Percentiles rank a stretch among this genome's conserved stretches.
phyloP scores from a whole-genome alignment of 1,139 yeast species.

The Lodderomyces elongisporus region DNA sequence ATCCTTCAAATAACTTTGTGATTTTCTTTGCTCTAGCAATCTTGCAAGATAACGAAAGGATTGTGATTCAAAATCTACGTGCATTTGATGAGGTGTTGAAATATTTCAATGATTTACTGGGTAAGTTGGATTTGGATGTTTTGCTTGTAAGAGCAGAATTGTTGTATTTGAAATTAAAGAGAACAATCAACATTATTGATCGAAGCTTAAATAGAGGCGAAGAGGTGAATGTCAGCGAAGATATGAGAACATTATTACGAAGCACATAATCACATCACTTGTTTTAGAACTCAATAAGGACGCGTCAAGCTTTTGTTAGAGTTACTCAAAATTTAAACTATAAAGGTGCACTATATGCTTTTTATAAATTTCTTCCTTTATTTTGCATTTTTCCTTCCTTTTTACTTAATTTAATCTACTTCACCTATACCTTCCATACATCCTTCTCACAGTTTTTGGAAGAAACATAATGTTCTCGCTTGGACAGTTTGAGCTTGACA shows the following conservation, averaged over 20 bases:
- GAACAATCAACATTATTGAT: neutral
- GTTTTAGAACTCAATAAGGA: too few relatives aligned
- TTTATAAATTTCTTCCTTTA: too few relatives aligned
- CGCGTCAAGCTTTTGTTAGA: too few relatives aligned
- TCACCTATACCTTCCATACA: too few relatives aligned
- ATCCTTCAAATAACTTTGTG: constrained; percentile 78
- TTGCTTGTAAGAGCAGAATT: constrained; percentile 76
- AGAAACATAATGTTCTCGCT: constrained; percentile 62
- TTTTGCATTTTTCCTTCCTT: too few relatives aligned
- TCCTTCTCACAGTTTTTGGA: constrained; percentile 57
- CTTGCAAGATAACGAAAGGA: constrained; percentile 77
- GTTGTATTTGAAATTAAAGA: constrained; percentile 38
- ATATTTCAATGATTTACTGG: constrained; percentile 86
- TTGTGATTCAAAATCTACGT: constrained; percentile 65
- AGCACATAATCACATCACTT: too few relatives aligned
- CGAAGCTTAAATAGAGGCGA: neutral
- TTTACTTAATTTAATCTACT: too few relatives aligned
- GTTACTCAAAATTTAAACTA: too few relatives aligned
- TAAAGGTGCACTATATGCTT: too few relatives aligned
- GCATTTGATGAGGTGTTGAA: constrained; percentile 88
- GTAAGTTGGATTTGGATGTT: constrained; percentile 63
- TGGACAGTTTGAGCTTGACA: constrained; percentile 54
- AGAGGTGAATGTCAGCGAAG: neutral
- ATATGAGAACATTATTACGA: too few relatives aligned
- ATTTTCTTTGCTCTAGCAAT: constrained; percentile 83